phyloP scores from a whole-genome alignment of 805 yeast species.

The Monosporozyma yasuniensis region DNA sequence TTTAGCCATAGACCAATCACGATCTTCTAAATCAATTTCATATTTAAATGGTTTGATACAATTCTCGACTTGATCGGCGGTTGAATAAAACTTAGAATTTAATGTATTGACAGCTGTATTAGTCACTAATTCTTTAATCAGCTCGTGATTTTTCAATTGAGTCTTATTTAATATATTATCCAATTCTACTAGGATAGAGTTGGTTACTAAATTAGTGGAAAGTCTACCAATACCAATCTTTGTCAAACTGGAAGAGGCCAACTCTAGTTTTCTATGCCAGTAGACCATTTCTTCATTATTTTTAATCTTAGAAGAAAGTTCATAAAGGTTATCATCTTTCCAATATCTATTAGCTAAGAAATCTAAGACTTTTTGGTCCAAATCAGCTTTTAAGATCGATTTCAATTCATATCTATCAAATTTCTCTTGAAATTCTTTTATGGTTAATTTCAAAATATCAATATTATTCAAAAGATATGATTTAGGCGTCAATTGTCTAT shows the following conservation, averaged over 20 bases:
- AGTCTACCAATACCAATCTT: slow-evolving; percentile 90
- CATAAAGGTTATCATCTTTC: slow-evolving; percentile 48
- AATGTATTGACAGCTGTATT: slow-evolving; percentile 81
- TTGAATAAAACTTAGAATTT: slow-evolving; percentile 69
- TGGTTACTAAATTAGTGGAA: slow-evolving; percentile 74
- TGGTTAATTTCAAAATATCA: slow-evolving; percentile 74
- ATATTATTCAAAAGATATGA: slow-evolving; percentile 88
- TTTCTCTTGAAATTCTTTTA: slow-evolving; percentile 75
- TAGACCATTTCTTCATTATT: slow-evolving; percentile 49
- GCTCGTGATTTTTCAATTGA: slow-evolving; percentile 74
- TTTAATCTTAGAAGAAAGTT: slow-evolving; percentile 42
- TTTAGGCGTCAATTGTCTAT: slow-evolving; percentile 86
- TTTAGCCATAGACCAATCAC: slow-evolving; percentile 82
- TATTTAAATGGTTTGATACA: slow-evolving; percentile 97
- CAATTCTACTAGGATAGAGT: slow-evolving; percentile 70
- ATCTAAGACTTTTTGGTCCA: slow-evolving; percentile 85
- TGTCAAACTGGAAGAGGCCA: slow-evolving; percentile 74
- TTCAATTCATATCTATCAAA: slow-evolving; percentile 79
- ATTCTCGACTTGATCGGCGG: slow-evolving; percentile 97
- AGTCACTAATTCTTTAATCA: slow-evolving; percentile 68
- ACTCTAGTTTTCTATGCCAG: slow-evolving; percentile 84
- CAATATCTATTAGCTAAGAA: slow-evolving; percentile 85
- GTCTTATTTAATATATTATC: slow-evolving; percentile 65
- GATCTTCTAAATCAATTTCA: slow-evolving; percentile 90
- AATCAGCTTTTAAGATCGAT: slow-evolving; percentile 66